Base-by-base conservation (phyloP, 306 rosid genomes). In the Cucumis melo region DNA sequence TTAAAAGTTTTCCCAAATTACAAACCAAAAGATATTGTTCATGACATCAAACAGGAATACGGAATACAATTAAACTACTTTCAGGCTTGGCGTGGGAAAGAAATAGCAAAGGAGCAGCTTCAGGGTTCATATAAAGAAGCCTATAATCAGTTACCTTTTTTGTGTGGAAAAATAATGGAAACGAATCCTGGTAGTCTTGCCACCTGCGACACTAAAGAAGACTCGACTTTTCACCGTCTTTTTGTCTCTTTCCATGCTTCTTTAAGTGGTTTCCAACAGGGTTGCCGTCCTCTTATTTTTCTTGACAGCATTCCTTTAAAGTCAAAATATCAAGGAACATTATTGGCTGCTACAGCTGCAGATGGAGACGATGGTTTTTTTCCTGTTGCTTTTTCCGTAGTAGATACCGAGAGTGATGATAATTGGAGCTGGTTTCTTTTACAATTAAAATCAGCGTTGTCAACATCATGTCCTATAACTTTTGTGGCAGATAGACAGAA, bases 31-130 rank as follows among this genome's bases (percentile, higher is more conserved):
- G 97, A 94, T 82, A 94, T 94, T 65, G 98, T 94, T 78, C 89
- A 85, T 67, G 98, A 94, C 84, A 91, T 94, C 85, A 91, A 91
- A 80, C 82, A 91, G 81, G 98, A 94, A 84, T 94, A 91, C 78
- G 98, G 98, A 78, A 88, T 94, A 80, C 96, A 91, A 83, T 86
- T 94, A 41, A 94, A 94, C 85, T 94, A 94, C 86, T 94, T 94
- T 78, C 98, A 94, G 80, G 98, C 98, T 54, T 94, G 98, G 98
- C 98, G 98, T 34, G 98, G 98, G 75, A 94, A 94, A 88, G 98
- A 94, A 85, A 91, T 94, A 83, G 98, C 97, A 32, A 94, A 90
- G 87, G 98, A 94, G 86, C 98, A 94, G 85, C 97, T 94, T 85
- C 98, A 90, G 89, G 98, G 98, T 75, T 94, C 98, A 23, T 91